phyloP scores from a whole-genome alignment of 257 asterid genomes.

The Przewalskia tangutica region DNA sequence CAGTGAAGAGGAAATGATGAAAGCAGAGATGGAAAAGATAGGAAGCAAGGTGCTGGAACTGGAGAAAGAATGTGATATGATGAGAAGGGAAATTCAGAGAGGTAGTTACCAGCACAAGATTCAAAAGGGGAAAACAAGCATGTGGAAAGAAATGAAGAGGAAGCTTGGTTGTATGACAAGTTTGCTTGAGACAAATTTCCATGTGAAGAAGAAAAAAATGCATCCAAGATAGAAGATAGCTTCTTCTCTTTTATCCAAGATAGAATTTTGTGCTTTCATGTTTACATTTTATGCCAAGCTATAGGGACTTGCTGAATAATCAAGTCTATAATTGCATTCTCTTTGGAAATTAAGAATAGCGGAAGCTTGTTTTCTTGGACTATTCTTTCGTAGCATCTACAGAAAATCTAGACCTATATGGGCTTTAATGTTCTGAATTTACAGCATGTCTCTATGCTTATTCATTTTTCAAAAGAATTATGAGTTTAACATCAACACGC shows the following conservation, averaged over 20 bases:
- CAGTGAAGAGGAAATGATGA: constrained; percentile 25
- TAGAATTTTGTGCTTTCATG: not conserved
- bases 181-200: constrained; percentile 44
- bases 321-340: not conserved
- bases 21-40: constrained; percentile 57
- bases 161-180: constrained; percentile 55
- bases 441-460: not conserved
- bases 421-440: not conserved
- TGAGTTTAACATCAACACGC: not conserved
- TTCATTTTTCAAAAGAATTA: not conserved
- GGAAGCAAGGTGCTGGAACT: constrained; percentile 51
- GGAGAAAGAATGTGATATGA: constrained; percentile 28
- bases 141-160: constrained; percentile 92
- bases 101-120: not conserved
- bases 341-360: not conserved
- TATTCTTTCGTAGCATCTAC: not conserved
- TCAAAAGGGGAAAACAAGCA: constrained; percentile 22
- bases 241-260: not conserved
- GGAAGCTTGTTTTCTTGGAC: not conserved
- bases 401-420: not conserved
- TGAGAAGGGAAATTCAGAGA: constrained; percentile 51
- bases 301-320: not conserved
- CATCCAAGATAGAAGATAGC: constrained; percentile 27
- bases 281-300: not conserved
- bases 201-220: constrained; percentile 51